Evolutionary conservation across 2,329 filamentous ascomycete species (phyloP).

Genomic region (Metarhizium rileyi): DNA sequence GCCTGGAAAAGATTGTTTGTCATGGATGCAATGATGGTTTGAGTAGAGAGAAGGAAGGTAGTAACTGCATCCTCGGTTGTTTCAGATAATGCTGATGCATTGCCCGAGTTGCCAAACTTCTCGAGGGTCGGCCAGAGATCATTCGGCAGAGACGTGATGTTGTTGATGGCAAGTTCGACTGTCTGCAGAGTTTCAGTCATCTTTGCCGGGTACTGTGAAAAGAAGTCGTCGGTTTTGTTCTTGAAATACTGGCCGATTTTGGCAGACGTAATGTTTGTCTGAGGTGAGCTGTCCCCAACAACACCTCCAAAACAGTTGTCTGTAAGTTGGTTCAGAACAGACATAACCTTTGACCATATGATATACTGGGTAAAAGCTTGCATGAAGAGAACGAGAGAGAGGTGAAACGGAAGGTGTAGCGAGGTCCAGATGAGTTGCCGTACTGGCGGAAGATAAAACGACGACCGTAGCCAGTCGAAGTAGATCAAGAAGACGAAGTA

Average conservation of each 20-base stretch:
- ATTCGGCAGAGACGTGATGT: constrained; percentile 18
- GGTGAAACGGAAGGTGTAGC: constrained; percentile 54
- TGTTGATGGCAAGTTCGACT: constrained; percentile 16
- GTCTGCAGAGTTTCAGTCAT: constrained; percentile 11
- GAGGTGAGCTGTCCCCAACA: neutral
- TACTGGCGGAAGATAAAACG: constrained; percentile 41
- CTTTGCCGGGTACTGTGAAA: constrained; percentile 18
- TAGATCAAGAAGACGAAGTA: constrained; percentile 38
- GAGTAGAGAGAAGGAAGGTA: constrained; percentile 7
- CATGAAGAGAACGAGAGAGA: constrained; percentile 52
- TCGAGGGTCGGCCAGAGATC: constrained; percentile 16
- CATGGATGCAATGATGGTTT: constrained; percentile 14
- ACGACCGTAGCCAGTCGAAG: constrained; percentile 56
- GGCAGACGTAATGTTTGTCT: neutral
- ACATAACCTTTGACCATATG: constrained; percentile 34
- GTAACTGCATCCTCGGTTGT: neutral
- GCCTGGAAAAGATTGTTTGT: constrained; percentile 19
- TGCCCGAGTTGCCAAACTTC: constrained; percentile 5
- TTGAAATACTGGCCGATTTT: constrained; percentile 4
- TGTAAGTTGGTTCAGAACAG: neutral
- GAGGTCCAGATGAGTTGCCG: constrained; percentile 50
- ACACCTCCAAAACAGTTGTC: neutral
- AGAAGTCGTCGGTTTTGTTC: constrained; percentile 13
- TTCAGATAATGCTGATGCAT: constrained; percentile 2
- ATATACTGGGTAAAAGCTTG: constrained; percentile 52